A percentile compares a stretch with the other conserved stretches of the same genome.
Evolutionary conservation across 2,329 filamentous ascomycete genomes (phyloP).

Genomic region (Immersiporthe knoxdaviesiana): DNA sequence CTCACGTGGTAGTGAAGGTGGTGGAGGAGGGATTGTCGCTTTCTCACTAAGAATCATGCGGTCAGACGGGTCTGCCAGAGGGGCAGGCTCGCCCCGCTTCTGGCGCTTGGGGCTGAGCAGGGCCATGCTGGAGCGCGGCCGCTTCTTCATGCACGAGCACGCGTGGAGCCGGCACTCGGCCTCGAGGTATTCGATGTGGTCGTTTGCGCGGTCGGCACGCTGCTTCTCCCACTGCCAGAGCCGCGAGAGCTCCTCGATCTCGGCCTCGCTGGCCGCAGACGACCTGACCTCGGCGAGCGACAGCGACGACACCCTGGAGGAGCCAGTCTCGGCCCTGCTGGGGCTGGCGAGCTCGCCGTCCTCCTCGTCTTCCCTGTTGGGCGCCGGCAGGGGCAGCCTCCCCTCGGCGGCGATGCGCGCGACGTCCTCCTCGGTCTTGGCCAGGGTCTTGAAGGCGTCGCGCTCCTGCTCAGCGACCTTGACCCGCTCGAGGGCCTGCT

Average conservation of each 20-base stretch:
- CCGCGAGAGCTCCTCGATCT: conserved; percentile 59
- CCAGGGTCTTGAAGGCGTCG: conserved; percentile 71
- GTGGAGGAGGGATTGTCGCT: conserved; percentile 34
- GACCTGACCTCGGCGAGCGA: conserved; percentile 56
- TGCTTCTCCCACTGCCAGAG: conserved; percentile 61
- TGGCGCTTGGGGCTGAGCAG: conserved; percentile 39
- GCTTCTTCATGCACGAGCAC: conserved; percentile 61
- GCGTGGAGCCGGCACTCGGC: conserved; percentile 72
- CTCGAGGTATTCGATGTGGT: conserved; percentile 76
- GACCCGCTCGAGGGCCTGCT: conserved; percentile 64
- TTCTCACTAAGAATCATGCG: conserved; percentile 47
- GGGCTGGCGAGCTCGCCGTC: conserved; percentile 65
- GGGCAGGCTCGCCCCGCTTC: conserved; percentile 40
- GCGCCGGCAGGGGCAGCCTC: conserved; percentile 64
- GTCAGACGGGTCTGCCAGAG: conserved; percentile 48
- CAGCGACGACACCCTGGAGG: conserved; percentile 48
- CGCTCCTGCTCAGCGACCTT: conserved; percentile 73
- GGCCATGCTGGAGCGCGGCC: conserved; percentile 38
- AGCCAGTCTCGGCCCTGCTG: conserved; percentile 52
- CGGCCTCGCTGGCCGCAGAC: conserved; percentile 59
- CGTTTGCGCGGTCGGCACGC: conserved; percentile 69
- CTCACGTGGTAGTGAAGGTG: conserved; percentile 39
- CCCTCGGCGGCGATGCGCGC: conserved; percentile 74
- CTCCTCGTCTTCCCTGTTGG: conserved; percentile 45
- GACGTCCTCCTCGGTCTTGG: conserved; percentile 71